A percentile compares a stretch with the other conserved stretches of the same genome.
Evolutionary conservation across 176 grass and related monocot genomes (phyloP).

Genomic region (Paspalum vaginatum): DNA sequence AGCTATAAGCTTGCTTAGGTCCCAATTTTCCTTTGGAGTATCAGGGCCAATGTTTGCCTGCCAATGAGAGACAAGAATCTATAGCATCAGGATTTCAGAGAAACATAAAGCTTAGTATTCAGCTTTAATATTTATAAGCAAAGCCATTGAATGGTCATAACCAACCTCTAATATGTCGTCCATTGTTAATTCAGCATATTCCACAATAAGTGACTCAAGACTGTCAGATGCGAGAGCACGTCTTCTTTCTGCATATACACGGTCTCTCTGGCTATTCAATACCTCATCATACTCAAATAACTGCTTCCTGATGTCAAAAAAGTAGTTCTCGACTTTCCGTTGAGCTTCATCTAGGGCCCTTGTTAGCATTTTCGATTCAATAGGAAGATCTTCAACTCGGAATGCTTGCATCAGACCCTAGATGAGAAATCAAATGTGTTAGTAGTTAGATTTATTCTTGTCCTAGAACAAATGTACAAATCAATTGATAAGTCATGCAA

Average conservation of each 20-base stretch:
- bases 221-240: constrained; percentile 81
- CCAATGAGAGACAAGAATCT: neutral
- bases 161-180: constrained; percentile 93
- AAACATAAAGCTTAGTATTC: constrained; percentile 12
- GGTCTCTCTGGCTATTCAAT: constrained; percentile 95
- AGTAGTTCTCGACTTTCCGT: constrained; percentile 98
- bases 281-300: constrained; percentile 98
- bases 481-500: neutral
- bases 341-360: constrained; percentile 98
- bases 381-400: constrained; percentile 96
- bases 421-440: constrained; percentile 6
- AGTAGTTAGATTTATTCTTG: constrained; percentile 5
- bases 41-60: constrained; percentile 92
- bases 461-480: constrained; percentile 7
- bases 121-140: neutral
- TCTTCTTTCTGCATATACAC: constrained; percentile 93
- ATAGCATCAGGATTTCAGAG: neutral
- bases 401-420: constrained; percentile 97
- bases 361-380: constrained; percentile 98
- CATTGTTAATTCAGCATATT: constrained; percentile 99
- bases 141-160: constrained; percentile 14
- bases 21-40: constrained; percentile 79
- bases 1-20: constrained; percentile 81
- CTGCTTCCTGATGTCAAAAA: constrained; percentile 97
- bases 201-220: constrained; percentile 85